Percentiles rank a stretch among this genome's conserved stretches.
Evolutionary conservation across 306 rosid species (phyloP).

Genomic region (Oxytropis ochrocephala): DNA sequence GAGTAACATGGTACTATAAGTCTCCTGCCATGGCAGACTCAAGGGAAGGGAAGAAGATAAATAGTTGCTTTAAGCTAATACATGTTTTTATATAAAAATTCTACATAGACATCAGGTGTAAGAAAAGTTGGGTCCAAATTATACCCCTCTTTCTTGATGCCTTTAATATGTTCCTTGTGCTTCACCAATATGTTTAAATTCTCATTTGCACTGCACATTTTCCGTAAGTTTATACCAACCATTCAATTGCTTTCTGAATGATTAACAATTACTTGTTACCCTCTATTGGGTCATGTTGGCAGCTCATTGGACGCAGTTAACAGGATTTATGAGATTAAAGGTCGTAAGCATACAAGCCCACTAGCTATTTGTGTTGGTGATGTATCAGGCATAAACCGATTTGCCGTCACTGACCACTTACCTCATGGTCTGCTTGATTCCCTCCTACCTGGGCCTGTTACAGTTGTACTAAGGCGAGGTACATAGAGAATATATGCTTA

Average conservation of each 20-base stretch:
- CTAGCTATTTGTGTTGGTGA: slow-evolving; percentile 81
- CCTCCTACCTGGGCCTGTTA: slow-evolving; percentile 95
- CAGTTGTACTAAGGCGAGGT: slow-evolving; percentile 72
- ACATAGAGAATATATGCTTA: background rate
- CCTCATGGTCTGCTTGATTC: slow-evolving; percentile 68
- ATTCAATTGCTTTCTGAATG: background rate
- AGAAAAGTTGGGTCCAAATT: background rate
- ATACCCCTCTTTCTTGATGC: background rate
- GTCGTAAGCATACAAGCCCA: slow-evolving; percentile 73
- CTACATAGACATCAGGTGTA: background rate
- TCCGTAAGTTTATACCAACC: background rate
- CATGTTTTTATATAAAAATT: background rate
- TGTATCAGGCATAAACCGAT: slow-evolving; percentile 51
- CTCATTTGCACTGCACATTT: background rate
- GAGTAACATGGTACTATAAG: too few species aligned
- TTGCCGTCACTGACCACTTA: slow-evolving; percentile 65
- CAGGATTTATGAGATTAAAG: slow-evolving; percentile 75
- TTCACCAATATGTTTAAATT: background rate
- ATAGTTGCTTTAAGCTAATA: background rate
- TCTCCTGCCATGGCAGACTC: background rate
- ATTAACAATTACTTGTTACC: background rate
- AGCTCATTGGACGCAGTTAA: slow-evolving; percentile 69
- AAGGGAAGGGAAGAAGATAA: background rate
- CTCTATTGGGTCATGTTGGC: slow-evolving; percentile 29
- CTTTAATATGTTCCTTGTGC: background rate